Evolutionary conservation across 2,329 filamentous ascomycete species (phyloP), one percentile per base, ranked within the genome.

Genomic region (Lachnellula hyalina): DNA sequence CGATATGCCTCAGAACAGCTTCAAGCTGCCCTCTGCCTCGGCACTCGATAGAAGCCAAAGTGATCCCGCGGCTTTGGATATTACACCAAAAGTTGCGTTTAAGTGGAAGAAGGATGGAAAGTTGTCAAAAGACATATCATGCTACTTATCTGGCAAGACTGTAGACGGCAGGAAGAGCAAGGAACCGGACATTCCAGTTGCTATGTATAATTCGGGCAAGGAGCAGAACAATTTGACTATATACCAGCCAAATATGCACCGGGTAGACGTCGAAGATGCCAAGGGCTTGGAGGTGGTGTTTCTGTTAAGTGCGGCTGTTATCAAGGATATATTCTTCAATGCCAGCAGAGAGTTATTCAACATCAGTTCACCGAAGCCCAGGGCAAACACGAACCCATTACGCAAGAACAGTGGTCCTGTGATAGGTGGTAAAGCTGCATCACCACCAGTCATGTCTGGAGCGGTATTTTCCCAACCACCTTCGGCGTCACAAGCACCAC

Each of bases 131-230:
- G 90, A 96, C 66, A 84, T 96, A 76, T 90, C 89, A 1, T 96
- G 92, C 72, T 91, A 87, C 71, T 79, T 96, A 74, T 88, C 86
- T 0, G 92, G 93, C 15, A 89, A 85, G 69, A 87, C 83, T 12
- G 82, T 87, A 0, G 82, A 82, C 32, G 83, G 82, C 21, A 89
- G 86, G 72, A 89, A 89, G 76, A 88, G 79, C 74, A 93, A 89
- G 69, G 94, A 99, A 69, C 93, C 94, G 0, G 94, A 97, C 72
- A 97, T 97, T 63, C 92, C 91, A 0, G 80, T 97, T n/a, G 91
- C 90, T 2, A 81, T 97, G 64, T 96, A 92, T 76, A 85, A 87
- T 61, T 80, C 81, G 17, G 77, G 86, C 25, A 86, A 83, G 62
- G 73, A 76, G 47, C 73, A 56, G 25, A 85, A 83, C 61, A 73